Evolutionary conservation across 2,329 filamentous ascomycete genomes (phyloP).

Genomic region (Boeremia exigua): DNA sequence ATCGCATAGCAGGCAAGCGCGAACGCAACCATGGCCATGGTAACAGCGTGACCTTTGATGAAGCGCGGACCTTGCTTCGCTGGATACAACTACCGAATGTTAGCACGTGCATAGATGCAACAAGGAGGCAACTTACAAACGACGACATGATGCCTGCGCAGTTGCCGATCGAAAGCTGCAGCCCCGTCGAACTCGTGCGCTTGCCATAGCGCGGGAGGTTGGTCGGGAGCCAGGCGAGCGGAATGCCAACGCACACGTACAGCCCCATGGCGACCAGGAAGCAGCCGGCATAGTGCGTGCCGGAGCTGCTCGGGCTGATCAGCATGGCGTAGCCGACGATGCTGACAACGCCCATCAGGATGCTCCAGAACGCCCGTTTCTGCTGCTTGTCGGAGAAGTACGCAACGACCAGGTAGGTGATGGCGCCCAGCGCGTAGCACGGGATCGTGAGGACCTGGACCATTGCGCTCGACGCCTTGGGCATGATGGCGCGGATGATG

Average conservation of each 20-base stretch:
- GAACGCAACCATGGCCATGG: constrained; percentile 57
- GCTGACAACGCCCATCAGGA: constrained; percentile 67
- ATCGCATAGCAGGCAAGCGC: constrained; percentile 46
- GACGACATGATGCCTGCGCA: constrained; percentile 74
- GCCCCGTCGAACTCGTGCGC: constrained; percentile 71
- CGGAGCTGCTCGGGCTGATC: constrained; percentile 64
- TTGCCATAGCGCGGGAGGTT: constrained; percentile 80
- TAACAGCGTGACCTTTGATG: constrained; percentile 59
- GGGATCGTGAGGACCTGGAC: constrained; percentile 80
- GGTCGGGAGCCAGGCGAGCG: constrained; percentile 66
- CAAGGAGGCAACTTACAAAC: constrained; percentile 59
- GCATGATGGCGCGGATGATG: constrained; percentile 74
- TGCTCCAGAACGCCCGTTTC: constrained; percentile 68
- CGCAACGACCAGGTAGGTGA: constrained; percentile 70
- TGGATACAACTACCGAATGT: constrained; percentile 52
- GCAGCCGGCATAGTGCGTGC: constrained; percentile 76
- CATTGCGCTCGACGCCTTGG: constrained; percentile 65
- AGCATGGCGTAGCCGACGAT: constrained; percentile 73
- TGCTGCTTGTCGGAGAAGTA: constrained; percentile 72
- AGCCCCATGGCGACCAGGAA: constrained; percentile 77
- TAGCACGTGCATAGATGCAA: constrained; percentile 3
- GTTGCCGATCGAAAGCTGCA: constrained; percentile 76
- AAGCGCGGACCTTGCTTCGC: constrained; percentile 54
- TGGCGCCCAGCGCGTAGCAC: constrained; percentile 75
- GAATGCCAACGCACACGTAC: constrained; percentile 65